Conservation (phyloP, 768 basidiomycete genomes). For the Holtermanniella nyarrowii region DNA sequence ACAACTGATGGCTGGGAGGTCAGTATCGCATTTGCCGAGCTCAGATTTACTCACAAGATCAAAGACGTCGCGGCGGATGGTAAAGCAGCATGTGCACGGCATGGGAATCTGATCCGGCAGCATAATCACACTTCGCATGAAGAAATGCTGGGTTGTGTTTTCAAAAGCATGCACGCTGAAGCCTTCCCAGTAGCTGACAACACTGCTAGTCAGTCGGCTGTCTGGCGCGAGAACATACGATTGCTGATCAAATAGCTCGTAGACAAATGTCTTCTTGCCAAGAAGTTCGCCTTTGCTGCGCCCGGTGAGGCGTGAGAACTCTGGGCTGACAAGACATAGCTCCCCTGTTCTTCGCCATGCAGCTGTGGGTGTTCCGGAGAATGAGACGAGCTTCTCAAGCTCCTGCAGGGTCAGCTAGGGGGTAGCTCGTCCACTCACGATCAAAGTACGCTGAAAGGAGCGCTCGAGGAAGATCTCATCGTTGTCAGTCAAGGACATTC, state of each 20-base stretch:
- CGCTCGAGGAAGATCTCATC: constrained; percentile 95
- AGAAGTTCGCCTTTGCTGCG: constrained; percentile 78
- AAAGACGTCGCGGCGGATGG: constrained; percentile 67
- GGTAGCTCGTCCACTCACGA: constrained; percentile 48
- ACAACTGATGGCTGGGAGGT: constrained; percentile 18
- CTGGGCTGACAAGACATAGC: constrained; percentile 89
- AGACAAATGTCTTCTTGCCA: constrained; percentile 52
- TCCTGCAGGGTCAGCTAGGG: constrained; percentile 50
- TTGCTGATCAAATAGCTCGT: constrained; percentile 81
- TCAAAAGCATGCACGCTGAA: constrained; percentile 96
- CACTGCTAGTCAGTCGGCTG: constrained; percentile 11
- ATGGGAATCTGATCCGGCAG: constrained; percentile 61
- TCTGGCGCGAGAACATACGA: constrained; percentile 71
- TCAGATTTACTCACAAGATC: constrained; percentile 16
- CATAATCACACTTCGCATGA: constrained; percentile 79
- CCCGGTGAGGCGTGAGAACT: constrained; percentile 88
- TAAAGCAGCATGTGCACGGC: constrained; percentile 89
- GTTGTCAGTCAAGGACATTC: constrained; percentile 88
- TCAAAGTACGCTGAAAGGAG: constrained; percentile 83
- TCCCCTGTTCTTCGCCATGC: constrained; percentile 98
- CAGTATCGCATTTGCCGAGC: not conserved
- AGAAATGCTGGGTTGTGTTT: constrained; percentile 90
- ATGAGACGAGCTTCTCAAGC: constrained; percentile 91
- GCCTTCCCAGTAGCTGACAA: constrained; percentile 57
- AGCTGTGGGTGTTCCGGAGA: constrained; percentile 92